Evolutionary conservation across 106 monocot genomes (phyloP).

Genomic region (Acorus gramineus): DNA sequence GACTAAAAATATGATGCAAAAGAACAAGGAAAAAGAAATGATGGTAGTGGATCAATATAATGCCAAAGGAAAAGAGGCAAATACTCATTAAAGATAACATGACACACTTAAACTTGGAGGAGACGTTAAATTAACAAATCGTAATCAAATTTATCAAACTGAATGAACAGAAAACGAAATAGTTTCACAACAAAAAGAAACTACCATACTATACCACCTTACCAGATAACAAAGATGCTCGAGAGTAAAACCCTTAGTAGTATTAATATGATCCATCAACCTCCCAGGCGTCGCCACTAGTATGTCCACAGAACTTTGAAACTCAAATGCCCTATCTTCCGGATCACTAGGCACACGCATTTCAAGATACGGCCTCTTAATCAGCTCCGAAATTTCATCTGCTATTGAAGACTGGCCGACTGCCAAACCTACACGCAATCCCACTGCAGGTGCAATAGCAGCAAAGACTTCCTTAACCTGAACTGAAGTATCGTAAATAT

Average conservation of each 20-base stretch:
- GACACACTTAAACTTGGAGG: too few species aligned
- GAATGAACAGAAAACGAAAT: too few species aligned
- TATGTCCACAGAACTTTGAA: constrained; percentile 74
- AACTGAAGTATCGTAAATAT: background rate
- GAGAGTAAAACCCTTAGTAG: constrained; percentile 86
- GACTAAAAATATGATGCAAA: too few species aligned
- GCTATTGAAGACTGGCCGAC: constrained; percentile 91
- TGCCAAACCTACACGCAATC: constrained; percentile 71
- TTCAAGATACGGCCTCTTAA: constrained; percentile 47
- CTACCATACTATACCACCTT: background rate
- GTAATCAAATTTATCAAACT: too few species aligned
- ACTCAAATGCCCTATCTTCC: constrained; percentile 32
- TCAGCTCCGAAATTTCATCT: constrained; percentile 61
- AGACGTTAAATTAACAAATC: too few species aligned
- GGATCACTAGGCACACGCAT: constrained; percentile 51
- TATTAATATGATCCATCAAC: constrained; percentile 86
- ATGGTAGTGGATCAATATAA: too few species aligned
- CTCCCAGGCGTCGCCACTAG: constrained; percentile 94
- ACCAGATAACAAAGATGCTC: constrained; percentile 89
- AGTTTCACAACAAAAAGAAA: too few species aligned
- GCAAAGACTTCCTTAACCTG: constrained; percentile 89
- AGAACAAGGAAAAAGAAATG: too few species aligned
- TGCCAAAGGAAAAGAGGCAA: too few species aligned
- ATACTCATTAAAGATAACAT: too few species aligned
- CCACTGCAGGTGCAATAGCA: constrained; percentile 74